These are phyloP conservation scores for Amanita pseudoporphyria DNA, from an alignment of 768 basidiomycete genomes.

Conservation along the genomic window DNA sequence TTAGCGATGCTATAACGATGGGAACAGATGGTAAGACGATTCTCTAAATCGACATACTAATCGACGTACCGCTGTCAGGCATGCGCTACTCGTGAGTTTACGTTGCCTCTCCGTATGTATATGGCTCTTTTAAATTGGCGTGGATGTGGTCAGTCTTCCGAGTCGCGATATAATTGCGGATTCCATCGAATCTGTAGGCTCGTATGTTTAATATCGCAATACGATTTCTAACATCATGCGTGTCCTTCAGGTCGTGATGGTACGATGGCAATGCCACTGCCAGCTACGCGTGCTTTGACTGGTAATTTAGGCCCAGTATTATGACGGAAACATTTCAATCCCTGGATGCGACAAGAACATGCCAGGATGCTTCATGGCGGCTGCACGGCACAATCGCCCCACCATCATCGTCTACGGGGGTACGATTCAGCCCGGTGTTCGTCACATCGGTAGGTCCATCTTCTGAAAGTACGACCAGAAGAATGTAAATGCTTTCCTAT, in stretches of 20 bases:
- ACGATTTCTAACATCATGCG: neutral
- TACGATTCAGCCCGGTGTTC: slow-evolving; percentile 68
- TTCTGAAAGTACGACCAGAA: neutral
- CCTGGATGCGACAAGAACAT: slow-evolving; percentile 93
- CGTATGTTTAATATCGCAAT: neutral
- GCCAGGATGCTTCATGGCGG: slow-evolving; percentile 85
- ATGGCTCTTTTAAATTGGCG: slow-evolving; percentile 68
- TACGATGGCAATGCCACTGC: slow-evolving; percentile 13
- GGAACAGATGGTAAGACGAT: slow-evolving; percentile 61
- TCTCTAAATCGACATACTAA: neutral
- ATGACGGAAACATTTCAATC: slow-evolving; percentile 79
- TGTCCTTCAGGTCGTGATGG: slow-evolving; percentile 43
- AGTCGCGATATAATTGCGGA: slow-evolving; percentile 87
- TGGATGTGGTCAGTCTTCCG: slow-evolving; percentile 45
- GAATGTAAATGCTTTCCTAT: neutral
- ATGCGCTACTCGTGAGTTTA: slow-evolving; percentile 79
- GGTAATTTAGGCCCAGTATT: slow-evolving; percentile 62
- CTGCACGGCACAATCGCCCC: slow-evolving; percentile 78
- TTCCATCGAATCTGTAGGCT: slow-evolving; percentile 69
- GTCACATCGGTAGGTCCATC: slow-evolving; percentile 44
- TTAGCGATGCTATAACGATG: slow-evolving; percentile 86
- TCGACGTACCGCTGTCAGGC: slow-evolving; percentile 33
- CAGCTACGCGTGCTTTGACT: neutral
- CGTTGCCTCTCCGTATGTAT: slow-evolving; percentile 61
- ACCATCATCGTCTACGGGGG: slow-evolving; percentile 86